phyloP scores from a whole-genome alignment of 257 asterid species.

The Schizonepeta tenuifolia region DNA sequence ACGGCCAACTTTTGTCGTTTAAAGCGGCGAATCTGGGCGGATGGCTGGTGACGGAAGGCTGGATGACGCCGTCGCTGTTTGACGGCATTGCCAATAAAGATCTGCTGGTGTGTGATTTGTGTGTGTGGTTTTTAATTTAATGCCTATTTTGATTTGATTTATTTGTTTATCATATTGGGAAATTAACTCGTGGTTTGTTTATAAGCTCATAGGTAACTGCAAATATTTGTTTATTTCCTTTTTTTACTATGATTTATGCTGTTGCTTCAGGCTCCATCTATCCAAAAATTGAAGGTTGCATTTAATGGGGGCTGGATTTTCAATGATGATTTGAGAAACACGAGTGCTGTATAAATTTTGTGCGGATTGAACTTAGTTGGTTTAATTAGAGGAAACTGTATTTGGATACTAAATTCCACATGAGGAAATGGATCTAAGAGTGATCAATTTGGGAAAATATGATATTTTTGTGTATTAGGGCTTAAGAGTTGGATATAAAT shows the following conservation, averaged over 20 bases:
- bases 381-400: not conserved
- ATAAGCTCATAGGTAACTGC: not conserved
- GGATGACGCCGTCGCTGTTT: conserved; percentile 69
- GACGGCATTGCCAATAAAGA: conserved; percentile 60
- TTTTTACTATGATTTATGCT: not conserved
- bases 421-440: conserved; percentile 12
- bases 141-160: not conserved
- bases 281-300: not conserved
- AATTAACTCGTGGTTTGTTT: conserved; percentile 10
- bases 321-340: not conserved
- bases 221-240: not conserved
- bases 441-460: conserved; percentile 5
- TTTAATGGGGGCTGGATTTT: not conserved
- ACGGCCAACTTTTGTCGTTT: conserved; percentile 34
- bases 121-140: not conserved
- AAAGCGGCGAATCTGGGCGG: conserved; percentile 69
- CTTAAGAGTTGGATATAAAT: not conserved
- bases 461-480: not conserved
- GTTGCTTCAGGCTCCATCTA: not conserved
- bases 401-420: not conserved
- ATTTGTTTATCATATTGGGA: conserved; percentile 1
- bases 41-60: conserved; percentile 66
- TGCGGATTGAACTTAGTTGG: not conserved
- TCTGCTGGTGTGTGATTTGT: conserved; percentile 42
- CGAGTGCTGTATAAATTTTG: not conserved